Percentiles rank a stretch among this genome's conserved stretches.
Evolutionary conservation across 176 grass and related monocot species (phyloP).

Genomic region (Puccinellia tenuiflora): DNA sequence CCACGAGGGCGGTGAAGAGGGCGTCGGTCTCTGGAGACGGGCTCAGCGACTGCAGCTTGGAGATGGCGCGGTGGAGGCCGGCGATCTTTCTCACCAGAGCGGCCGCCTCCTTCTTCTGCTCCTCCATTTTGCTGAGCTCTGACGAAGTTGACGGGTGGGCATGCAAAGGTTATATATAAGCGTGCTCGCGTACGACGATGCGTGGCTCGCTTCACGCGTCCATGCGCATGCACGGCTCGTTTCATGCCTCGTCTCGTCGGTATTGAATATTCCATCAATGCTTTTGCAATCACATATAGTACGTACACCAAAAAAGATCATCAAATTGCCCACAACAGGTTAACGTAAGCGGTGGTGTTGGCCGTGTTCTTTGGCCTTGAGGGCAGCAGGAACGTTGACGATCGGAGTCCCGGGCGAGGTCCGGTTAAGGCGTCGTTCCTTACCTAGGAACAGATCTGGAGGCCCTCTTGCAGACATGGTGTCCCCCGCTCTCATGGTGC

Average conservation of each 20-base stretch:
- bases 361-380: too few relatives aligned
- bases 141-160: not conserved
- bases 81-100: constrained; percentile 35
- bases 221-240: not conserved
- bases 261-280: too few relatives aligned
- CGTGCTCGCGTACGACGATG: not conserved
- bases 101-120: constrained; percentile 9
- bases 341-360: too few relatives aligned
- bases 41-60: constrained; percentile 31
- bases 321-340: too few relatives aligned
- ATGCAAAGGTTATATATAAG: not conserved
- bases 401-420: too few relatives aligned
- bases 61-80: constrained; percentile 19
- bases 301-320: too few relatives aligned
- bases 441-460: too few relatives aligned
- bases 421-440: too few relatives aligned
- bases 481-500: too few relatives aligned
- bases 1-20: constrained; percentile 48
- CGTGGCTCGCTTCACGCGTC: not conserved
- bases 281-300: too few relatives aligned
- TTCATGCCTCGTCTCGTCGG: not conserved
- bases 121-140: constrained; percentile 31
- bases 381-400: too few relatives aligned
- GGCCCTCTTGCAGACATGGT: too few relatives aligned
- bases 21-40: constrained; percentile 29